Evolutionary conservation across 495 filamentous ascomycete genomes (phyloP).

Genomic region (Thermothielavioides terrestris): DNA sequence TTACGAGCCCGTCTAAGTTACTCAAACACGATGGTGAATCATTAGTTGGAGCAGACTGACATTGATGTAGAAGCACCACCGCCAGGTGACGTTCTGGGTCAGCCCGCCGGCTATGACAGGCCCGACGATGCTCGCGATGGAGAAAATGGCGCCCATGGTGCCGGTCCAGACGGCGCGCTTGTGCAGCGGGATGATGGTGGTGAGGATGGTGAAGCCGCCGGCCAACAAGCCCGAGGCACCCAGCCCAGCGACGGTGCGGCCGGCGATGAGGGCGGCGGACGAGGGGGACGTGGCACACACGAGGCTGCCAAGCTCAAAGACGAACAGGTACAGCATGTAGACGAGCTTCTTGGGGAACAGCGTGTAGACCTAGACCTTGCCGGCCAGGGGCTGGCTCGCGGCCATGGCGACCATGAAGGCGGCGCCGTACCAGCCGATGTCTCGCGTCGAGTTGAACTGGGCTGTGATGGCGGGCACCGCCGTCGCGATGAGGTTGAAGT

Average conservation of each 20-base stretch:
- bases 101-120: conserved; percentile 43
- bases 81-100: conserved; percentile 32
- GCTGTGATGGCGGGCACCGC: conserved; percentile 37
- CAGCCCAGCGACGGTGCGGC: conserved; percentile 39
- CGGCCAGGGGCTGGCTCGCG: conserved; percentile 39
- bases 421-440: conserved; percentile 42
- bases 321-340: conserved; percentile 28
- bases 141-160: conserved; percentile 41
- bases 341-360: conserved; percentile 36
- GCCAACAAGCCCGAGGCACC: conserved; percentile 38
- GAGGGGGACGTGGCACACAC: conserved; percentile 39
- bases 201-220: conserved; percentile 48
- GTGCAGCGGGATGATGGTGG: conserved; percentile 17
- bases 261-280: conserved; percentile 38
- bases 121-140: conserved; percentile 57
- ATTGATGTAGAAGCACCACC: conserved; percentile 45
- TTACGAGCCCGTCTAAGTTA: no score
- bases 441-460: conserved; percentile 27
- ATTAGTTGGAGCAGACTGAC: no score
- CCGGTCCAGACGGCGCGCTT: conserved; percentile 32
- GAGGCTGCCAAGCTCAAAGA: conserved; percentile 40
- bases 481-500: conserved; percentile 47
- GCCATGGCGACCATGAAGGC: conserved; percentile 43
- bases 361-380: conserved; percentile 41
- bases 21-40: no score